Evolutionary conservation across 2,329 filamentous ascomycete genomes (phyloP).

Genomic region (Paramyrothecium sp.): DNA sequence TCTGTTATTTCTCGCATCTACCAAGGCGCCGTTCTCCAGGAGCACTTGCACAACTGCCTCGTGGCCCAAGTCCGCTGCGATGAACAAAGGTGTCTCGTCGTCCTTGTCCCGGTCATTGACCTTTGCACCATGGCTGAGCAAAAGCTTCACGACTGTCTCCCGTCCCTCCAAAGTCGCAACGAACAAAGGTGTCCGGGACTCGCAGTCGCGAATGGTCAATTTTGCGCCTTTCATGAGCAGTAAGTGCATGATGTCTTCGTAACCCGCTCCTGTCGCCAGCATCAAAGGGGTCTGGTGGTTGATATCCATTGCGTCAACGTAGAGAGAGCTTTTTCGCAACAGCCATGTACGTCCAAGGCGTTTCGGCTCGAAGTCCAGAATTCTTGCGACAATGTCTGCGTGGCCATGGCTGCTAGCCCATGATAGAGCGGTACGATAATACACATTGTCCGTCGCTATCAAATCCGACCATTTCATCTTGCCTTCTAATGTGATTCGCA

Average conservation of each 20-base stretch:
- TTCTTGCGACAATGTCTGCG: neutral
- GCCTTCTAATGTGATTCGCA: neutral
- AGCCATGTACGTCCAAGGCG: neutral
- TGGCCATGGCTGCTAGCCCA: neutral
- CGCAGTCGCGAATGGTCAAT: neutral
- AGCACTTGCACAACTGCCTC: neutral
- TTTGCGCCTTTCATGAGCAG: neutral
- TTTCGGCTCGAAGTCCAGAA: neutral
- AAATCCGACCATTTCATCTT: no score
- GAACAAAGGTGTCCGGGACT: neutral
- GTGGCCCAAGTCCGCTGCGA: neutral
- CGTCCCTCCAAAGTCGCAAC: neutral
- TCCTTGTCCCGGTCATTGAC: neutral
- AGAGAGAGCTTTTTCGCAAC: neutral
- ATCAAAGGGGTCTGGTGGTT: neutral
- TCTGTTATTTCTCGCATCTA: no score
- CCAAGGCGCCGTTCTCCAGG: no score
- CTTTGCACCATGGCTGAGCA: neutral
- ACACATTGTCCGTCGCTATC: neutral
- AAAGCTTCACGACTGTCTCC: neutral
- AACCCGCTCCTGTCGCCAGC: neutral
- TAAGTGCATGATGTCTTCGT: neutral
- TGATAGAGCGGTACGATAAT: neutral
- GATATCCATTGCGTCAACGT: neutral
- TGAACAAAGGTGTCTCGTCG: neutral